Percentiles rank a stretch among this genome's conserved stretches.
These are phyloP conservation scores for Ogataea ganodermae DNA, from an alignment of 805 yeast genomes.

Conservation along the genomic window DNA sequence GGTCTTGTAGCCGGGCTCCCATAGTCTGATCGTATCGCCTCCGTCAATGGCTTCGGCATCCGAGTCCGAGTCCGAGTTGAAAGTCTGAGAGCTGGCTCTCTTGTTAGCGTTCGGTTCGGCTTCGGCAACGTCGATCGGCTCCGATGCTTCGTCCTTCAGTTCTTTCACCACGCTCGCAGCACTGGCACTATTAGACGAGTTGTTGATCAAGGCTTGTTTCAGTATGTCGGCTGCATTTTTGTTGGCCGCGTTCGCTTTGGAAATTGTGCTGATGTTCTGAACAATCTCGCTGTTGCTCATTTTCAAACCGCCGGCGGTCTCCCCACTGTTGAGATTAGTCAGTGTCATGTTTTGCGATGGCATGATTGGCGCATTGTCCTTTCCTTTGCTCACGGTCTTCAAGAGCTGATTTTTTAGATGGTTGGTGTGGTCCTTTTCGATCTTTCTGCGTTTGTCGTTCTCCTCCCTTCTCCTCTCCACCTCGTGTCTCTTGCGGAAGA, in stretches of 20 bases:
- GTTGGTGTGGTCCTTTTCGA: slow-evolving; percentile 48
- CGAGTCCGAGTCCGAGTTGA: slow-evolving; percentile 33
- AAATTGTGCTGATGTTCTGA: slow-evolving; percentile 58
- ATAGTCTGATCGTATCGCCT: slow-evolving; percentile 57
- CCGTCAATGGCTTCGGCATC: slow-evolving; percentile 46
- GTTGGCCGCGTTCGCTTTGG: slow-evolving; percentile 72
- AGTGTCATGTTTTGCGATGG: slow-evolving; percentile 76
- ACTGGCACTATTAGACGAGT: slow-evolving; percentile 24
- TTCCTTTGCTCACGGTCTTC: slow-evolving; percentile 65
- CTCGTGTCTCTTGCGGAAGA: slow-evolving; percentile 69
- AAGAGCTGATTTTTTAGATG: slow-evolving; percentile 45
- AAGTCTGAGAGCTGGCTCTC: slow-evolving; percentile 25
- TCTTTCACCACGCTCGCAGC: slow-evolving; percentile 33
- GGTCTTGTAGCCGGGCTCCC: slow-evolving; percentile 85
- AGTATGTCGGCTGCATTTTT: slow-evolving; percentile 66
- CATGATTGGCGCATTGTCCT: slow-evolving; percentile 71
- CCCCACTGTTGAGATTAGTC: slow-evolving; percentile 68
- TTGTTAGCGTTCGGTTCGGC: slow-evolving; percentile 23
- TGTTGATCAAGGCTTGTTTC: slow-evolving; percentile 38
- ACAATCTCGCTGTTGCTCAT: slow-evolving; percentile 73
- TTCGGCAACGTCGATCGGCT: slow-evolving; percentile 34
- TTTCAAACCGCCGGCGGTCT: slow-evolving; percentile 61
- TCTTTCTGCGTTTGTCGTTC: slow-evolving; percentile 58
- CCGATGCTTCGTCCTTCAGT: slow-evolving; percentile 22
- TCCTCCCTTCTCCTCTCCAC: slow-evolving; percentile 71